Evolutionary conservation across 1,284 basidiomycete genomes (phyloP).

Genomic region (Cryptococcus amylolentus): DNA sequence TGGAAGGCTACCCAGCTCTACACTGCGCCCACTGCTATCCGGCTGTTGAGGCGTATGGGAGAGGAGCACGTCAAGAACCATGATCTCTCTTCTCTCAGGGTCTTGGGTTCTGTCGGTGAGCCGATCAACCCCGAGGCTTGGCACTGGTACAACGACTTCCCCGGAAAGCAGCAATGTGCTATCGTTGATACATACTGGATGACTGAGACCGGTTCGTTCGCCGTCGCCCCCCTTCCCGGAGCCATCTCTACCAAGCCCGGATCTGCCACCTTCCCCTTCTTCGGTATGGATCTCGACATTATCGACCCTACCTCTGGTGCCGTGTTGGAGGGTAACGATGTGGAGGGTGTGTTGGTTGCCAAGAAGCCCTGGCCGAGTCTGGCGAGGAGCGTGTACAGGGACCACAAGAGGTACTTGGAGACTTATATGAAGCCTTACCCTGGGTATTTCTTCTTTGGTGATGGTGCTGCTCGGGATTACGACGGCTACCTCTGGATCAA

Average conservation of each 20-base stretch:
- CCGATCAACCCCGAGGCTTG: conserved; percentile 99
- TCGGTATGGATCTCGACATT: conserved; percentile 85
- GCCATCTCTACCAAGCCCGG: conserved; percentile 95
- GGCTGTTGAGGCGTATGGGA: conserved; percentile 83
- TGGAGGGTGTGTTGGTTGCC: conserved; percentile 87
- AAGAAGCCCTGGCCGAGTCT: conserved; percentile 92
- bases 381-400: conserved; percentile 87
- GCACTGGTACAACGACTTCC: conserved; percentile 94
- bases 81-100: conserved; percentile 78
- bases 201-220: conserved; percentile 95
- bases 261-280: conserved; percentile 95
- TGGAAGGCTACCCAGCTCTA: conserved; percentile 94
- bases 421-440: conserved; percentile 75
- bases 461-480: conserved; percentile 89
- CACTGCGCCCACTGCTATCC: conserved; percentile 82
- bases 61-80: conserved; percentile 79
- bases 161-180: conserved; percentile 83
- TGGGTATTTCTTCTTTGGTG: conserved; percentile 83
- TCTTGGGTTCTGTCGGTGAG: conserved; percentile 91
- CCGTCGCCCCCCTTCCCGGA: conserved; percentile 92
- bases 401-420: conserved; percentile 88
- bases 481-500: conserved; percentile 99
- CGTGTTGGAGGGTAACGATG: conserved; percentile 73
- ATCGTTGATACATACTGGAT: conserved; percentile 98
- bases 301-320: conserved; percentile 65